Percentiles rank a stretch among this genome's conserved stretches.
Conservation (phyloP, 2,329 filamentous ascomycete genomes). For the Hypoxylon sp. region DNA sequence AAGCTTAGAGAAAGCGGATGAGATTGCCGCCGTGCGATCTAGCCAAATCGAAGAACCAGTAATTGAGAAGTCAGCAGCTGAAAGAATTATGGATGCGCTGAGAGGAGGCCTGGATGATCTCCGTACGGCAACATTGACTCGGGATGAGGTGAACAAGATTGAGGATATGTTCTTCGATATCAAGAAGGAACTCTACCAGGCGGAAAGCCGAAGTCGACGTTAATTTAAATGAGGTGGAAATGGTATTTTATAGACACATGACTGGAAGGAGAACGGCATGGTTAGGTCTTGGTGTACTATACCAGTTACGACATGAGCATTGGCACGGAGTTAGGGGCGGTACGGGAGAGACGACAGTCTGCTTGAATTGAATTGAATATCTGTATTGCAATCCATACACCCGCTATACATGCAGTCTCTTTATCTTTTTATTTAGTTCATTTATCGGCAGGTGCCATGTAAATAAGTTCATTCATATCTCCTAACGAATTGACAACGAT, state of each 20-base stretch:
- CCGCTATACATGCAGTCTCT: background rate
- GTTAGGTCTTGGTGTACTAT: constrained; percentile 18
- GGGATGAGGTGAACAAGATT: constrained; percentile 76
- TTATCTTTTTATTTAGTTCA: background rate
- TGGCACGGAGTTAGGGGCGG: constrained; percentile 36
- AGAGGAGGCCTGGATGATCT: constrained; percentile 72
- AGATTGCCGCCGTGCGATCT: constrained; percentile 5
- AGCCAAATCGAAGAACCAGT: constrained; percentile 31
- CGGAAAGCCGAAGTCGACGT: constrained; percentile 69
- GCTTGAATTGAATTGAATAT: constrained; percentile 18
- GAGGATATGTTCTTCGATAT: constrained; percentile 87
- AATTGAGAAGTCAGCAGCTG: constrained; percentile 56
- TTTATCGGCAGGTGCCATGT: background rate
- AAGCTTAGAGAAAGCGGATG: constrained; percentile 16
- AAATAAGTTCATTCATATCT: background rate
- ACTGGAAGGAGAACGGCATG: constrained; percentile 21
- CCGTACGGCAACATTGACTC: constrained; percentile 71
- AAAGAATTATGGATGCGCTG: constrained; percentile 68
- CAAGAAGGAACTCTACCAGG: constrained; percentile 79
- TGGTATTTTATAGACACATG: constrained; percentile 23
- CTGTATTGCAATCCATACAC: background rate
- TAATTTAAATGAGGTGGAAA: constrained; percentile 19
- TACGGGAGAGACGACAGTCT: constrained; percentile 27
- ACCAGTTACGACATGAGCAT: constrained; percentile 31
- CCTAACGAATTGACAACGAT: background rate